A percentile compares a stretch with the other conserved stretches of the same genome.
phyloP scores from a whole-genome alignment of 2,329 filamentous ascomycete species.

The Onygenales sp. region DNA sequence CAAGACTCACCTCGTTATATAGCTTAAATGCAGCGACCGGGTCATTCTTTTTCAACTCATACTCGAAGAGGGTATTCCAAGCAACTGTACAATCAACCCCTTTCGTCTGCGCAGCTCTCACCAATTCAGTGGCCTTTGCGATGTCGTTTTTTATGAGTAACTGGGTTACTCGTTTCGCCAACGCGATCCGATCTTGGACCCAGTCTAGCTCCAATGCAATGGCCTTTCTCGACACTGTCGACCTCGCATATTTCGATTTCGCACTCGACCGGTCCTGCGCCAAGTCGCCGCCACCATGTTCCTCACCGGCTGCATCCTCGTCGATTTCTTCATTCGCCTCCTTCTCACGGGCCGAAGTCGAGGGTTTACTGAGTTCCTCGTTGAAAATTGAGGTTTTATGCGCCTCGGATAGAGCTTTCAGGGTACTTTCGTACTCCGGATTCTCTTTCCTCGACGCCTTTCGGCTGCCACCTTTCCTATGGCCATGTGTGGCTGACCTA shows the following conservation, averaged over 20 bases:
- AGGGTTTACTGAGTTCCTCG: no score
- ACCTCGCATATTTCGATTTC: background rate
- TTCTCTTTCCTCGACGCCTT: no score
- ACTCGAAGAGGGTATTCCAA: conserved; percentile 80
- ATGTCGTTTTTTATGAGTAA: conserved; percentile 51
- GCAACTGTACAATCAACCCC: conserved; percentile 58
- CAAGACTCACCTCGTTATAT: conserved; percentile 67
- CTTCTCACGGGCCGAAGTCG: no score
- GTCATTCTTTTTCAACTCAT: conserved; percentile 53
- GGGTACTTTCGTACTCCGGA: no score
- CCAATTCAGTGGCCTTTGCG: conserved; percentile 59
- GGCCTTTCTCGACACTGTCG: conserved; percentile 14
- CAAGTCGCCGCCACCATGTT: background rate
- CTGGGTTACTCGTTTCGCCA: conserved; percentile 58
- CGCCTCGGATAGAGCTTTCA: no score
- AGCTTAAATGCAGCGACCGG: conserved; percentile 61
- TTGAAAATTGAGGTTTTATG: no score
- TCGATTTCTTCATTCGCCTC: background rate
- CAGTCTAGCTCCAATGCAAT: conserved; percentile 51
- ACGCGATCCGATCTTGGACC: conserved; percentile 60
- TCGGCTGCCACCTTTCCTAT: background rate
- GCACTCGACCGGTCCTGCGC: background rate
- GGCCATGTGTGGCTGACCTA: background rate
- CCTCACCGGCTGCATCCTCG: background rate
- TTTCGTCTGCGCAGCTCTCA: conserved; percentile 57